Percentiles rank a stretch among this genome's conserved stretches.
Conservation (phyloP, 495 filamentous ascomycete species). For the Penicillium robsamsonii region DNA sequence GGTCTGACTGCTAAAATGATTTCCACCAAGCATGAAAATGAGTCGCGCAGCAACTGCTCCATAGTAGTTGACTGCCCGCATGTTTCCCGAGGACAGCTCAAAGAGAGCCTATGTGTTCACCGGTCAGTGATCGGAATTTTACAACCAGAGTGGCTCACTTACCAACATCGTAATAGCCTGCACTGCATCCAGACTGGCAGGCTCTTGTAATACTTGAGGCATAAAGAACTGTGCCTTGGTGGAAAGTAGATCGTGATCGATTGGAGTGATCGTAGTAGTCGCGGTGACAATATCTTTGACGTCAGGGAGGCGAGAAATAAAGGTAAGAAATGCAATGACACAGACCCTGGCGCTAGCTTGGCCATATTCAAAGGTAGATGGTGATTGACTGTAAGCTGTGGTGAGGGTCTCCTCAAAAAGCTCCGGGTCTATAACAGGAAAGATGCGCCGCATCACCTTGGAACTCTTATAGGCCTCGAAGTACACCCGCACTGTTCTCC, state of each 20-base stretch:
- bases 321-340: conserved; percentile 46
- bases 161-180: conserved; percentile 48
- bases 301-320: conserved; percentile 32
- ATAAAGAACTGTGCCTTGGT: conserved; percentile 41
- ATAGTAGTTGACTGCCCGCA: conserved; percentile 44
- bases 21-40: conserved; percentile 49
- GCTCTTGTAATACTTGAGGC: conserved; percentile 41
- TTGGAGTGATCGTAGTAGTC: neutral
- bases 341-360: conserved; percentile 37
- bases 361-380: conserved; percentile 12
- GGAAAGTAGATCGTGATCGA: conserved; percentile 40
- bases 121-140: neutral
- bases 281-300: conserved; percentile 10
- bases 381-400: conserved; percentile 35
- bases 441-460: conserved; percentile 39
- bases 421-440: conserved; percentile 41
- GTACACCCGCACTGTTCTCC: conserved; percentile 18
- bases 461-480: conserved; percentile 27
- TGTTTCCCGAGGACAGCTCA: conserved; percentile 45
- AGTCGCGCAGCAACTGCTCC: conserved; percentile 43
- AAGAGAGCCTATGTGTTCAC: conserved; percentile 34
- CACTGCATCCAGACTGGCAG: conserved; percentile 36
- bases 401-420: conserved; percentile 44
- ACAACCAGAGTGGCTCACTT: conserved; percentile 15
- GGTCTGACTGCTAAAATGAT: conserved; percentile 19